Conservation (phyloP, 1,139 yeast species). For the Hyphopichia burtonii region DNA sequence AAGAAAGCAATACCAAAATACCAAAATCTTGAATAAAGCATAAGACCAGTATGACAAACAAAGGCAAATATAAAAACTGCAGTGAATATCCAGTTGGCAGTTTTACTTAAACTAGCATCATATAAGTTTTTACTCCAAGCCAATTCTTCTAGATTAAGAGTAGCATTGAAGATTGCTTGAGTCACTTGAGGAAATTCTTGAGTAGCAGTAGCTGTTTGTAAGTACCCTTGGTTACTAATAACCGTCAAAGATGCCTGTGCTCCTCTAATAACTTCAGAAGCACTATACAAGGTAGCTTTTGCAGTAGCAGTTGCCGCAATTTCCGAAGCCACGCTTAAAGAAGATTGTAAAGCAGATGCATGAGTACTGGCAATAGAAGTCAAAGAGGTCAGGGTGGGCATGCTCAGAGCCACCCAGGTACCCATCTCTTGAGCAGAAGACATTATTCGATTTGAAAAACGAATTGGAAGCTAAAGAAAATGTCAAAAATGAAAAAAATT, state of each 20-base stretch:
- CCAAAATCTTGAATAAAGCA: constrained; percentile 22
- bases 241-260: constrained; percentile 39
- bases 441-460: background rate
- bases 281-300: constrained; percentile 11
- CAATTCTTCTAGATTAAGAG: constrained; percentile 32
- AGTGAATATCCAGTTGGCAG: constrained; percentile 33
- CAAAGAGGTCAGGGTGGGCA: constrained; percentile 18
- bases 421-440: constrained; percentile 3
- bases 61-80: constrained; percentile 24
- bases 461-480: too few species aligned
- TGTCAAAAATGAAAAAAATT: too few species aligned
- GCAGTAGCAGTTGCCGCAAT: constrained; percentile 13
- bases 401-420: constrained; percentile 21
- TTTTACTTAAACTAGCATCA: constrained; percentile 19
- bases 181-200: constrained; percentile 29
- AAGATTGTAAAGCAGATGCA: constrained; percentile 15
- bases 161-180: constrained; percentile 26
- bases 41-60: constrained; percentile 17
- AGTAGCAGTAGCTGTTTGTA: constrained; percentile 39
- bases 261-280: constrained; percentile 30
- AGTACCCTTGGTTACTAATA: constrained; percentile 30
- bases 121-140: constrained; percentile 27
- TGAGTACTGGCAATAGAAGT: constrained; percentile 22
- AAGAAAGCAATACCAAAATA: constrained; percentile 32
- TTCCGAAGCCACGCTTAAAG: constrained; percentile 15